Evolutionary conservation across 2,329 filamentous ascomycete genomes (phyloP), one percentile per base, ranked within the genome.

Genomic region (Paradendryphiella salina): DNA sequence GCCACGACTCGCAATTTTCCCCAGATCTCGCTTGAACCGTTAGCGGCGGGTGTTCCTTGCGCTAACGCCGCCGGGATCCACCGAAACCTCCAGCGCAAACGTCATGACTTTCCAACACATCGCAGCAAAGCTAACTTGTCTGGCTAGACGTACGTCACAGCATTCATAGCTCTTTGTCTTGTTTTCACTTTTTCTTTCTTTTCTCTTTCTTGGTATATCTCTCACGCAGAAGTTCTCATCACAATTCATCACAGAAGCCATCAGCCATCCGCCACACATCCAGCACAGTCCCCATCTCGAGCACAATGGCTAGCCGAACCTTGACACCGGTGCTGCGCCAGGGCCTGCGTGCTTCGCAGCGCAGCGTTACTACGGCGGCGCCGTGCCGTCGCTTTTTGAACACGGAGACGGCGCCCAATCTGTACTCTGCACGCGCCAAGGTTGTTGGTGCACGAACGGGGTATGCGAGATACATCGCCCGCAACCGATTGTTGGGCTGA

Each of bases 361-460:
- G 34, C n/a, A 52, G 15, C 10, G 13, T 14, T 4, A 29, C 40
- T 5, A 29, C 40, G 1, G 34, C 47, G 14, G 37, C 31, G n/a
- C 17, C 52, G 1, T 38, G 52, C 10, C 58, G 63, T 8, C 71
- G 73, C 35, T 65, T 67, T 46, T 56, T 76, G 43, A 74, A 76
- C 61, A 76, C 72, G 15, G 69, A 73, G 21, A 69, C 70, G 1
- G 74, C 74, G 0, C 74, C 74, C 0, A 61, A 64, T 9, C 67
- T 77, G 2, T 76, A 76, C 59, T 61, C 72, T 0, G 71, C 73
- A 4, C 69, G 64, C 35, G 72, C 74, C 4, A 72, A 68, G 18
- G 72, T 75, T 13, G 60, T 73, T 9, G 75, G 75, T 33, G 75
- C 74, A 14, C 71, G 75, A 17, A 67, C 65, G 18, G 70, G 70